Evolutionary conservation across 2,329 filamentous ascomycete species (phyloP), one percentile per base, ranked within the genome.

Genomic region (Exophiala viscosa): DNA sequence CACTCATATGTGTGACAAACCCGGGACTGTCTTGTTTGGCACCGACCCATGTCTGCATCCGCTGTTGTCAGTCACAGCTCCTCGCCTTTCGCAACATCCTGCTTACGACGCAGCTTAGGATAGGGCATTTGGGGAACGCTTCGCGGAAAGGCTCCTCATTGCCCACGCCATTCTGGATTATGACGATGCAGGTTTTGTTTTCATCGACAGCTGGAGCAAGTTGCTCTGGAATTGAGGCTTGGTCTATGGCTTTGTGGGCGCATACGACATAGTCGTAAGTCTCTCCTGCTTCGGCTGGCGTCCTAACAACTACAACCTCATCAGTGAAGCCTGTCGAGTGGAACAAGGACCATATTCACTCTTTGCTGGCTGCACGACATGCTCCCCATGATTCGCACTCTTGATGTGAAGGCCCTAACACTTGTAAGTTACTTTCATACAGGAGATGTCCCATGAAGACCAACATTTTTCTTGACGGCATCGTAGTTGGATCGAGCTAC

Each of bases 21-120:
- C 80, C 80, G 0, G 79, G 78, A 6, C 69, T 62, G 2, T 66
- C 66, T 57, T 83, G 80, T 0, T 65, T 71, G 7, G 77, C 78
- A 3, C 79, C 79, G 0, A 79, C 75, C 80, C 76, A 80, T 1
- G 74, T 74, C 73, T 76, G 18, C 8, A 32, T n/a, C 6, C 5
- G 3, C 38, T 2, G 39, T 17, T 14, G 10, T 40, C 33, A 50
- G 45, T 14, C 31, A 35, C 8, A 1, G 41, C 20, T 23, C 9
- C 17, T 42, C 10, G n/a, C 9, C 14, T 42, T n/a, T 3, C 40
- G 8, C 18, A 14, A n/a, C n/a, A 7, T 18, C 5, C 20, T 1
- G 67, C 75, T 54, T 62, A 79, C 77, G 52, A 72, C 70, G 35
- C 70, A 70, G 2, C 66, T 70, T 13, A 73, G 52, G 9, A 73